Evolutionary conservation across 2,329 filamentous ascomycete species (phyloP), one percentile per base, ranked within the genome.

Genomic region (Madurella fahalii): DNA sequence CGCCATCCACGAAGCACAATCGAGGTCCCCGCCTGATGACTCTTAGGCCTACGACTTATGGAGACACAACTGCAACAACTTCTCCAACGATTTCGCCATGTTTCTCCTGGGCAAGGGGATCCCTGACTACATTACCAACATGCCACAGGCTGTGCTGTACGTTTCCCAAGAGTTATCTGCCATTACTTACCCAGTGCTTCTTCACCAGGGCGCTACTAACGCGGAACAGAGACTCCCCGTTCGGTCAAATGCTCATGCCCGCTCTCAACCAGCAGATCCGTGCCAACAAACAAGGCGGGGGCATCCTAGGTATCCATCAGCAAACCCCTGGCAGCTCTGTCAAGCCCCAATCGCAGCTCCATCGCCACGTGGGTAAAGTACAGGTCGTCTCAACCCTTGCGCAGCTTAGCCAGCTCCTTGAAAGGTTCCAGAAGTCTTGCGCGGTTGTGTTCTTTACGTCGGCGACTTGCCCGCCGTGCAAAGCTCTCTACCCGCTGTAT

Each of bases 61-160:
- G 69, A 89, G 74, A 64, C 91, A 96, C 71, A 99, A 99, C 68
- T 97, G 93, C 76, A 99, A 97, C 74, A 96, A 96, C 71, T 99
- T 97, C 71, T 90, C 89, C 3, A 93, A 97, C 66, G 91, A 96
- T 58, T 86, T 97, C 61, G 78, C 90, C 59, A 94, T 89, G 70
- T 97, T 97, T 60, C 77, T 97, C 0, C 76, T 96, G 1, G 93
- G 94, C 18, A 88, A 85, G 63, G 89, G 90, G 2, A 97, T 97
- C 56, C 94, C 94, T 0, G 81, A 85, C 1, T 85, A 95, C 64
- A 97, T 99, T 61, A 81, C 83, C 31, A 90, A 86, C 61, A 85
- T 97, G 67, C 93, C 93, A 0, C 81, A 91, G 65, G 87, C 86
- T 1, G 92, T 97, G 9, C 78, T 97, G 12, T 84, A 88, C 55